These are phyloP conservation scores for Sabuloglossum arenarium DNA, from an alignment of 495 filamentous ascomycete species.

Conservation along the genomic window DNA sequence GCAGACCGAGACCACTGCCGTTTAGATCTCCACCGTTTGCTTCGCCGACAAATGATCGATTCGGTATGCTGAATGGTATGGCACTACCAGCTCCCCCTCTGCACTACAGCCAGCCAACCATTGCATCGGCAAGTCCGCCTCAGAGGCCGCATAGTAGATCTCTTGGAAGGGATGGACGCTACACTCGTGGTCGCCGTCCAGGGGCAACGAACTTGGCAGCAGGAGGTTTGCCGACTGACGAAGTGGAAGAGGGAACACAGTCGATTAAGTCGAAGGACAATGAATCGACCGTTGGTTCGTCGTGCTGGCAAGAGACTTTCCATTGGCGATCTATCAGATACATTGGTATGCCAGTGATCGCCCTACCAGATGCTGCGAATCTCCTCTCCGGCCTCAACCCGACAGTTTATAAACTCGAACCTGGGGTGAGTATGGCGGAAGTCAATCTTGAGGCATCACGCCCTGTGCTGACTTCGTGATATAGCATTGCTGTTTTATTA, in stretches of 20 bases:
- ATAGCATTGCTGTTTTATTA: not conserved
- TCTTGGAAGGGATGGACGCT: not conserved
- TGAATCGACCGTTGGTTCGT: not conserved
- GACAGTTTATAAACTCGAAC: not conserved
- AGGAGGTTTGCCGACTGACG: not conserved
- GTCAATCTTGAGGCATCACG: not conserved
- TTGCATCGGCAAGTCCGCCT: not conserved
- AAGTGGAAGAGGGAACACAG: not conserved
- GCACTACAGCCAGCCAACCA: not conserved
- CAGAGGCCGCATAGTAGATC: not conserved
- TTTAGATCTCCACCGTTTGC: not conserved
- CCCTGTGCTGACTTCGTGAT: not conserved
- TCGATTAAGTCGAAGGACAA: not conserved
- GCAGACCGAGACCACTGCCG: not conserved
- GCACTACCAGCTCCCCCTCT: not conserved
- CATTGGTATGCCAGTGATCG: not conserved
- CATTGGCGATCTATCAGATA: not conserved
- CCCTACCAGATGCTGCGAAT: constrained; percentile 11
- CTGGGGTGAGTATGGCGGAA: not conserved
- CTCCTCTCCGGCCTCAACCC: constrained; percentile 17
- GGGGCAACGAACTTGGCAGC: not conserved
- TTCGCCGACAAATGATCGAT: not conserved
- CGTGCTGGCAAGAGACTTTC: not conserved
- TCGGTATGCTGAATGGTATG: not conserved
- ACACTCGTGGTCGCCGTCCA: not conserved